Conservation (phyloP, 163 green algal genomes). For the Smithsoniella earleae region DNA sequence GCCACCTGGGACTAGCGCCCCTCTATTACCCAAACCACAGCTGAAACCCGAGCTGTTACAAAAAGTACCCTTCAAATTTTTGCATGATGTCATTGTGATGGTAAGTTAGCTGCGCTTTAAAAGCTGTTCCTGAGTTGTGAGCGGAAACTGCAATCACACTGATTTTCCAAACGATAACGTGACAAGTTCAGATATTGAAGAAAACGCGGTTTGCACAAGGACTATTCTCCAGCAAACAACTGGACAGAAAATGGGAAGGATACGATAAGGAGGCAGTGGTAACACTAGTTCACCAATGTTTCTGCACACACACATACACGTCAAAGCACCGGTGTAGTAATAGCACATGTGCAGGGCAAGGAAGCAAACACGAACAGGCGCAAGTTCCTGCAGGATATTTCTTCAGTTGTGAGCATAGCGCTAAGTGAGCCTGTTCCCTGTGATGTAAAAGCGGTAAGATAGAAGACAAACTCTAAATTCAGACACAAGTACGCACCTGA, state of each 20-base stretch:
- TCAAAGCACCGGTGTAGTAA: too few species aligned
- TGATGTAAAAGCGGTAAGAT: slow-evolving; percentile 20
- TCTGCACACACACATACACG: background rate
- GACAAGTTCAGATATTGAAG: slow-evolving; percentile 47
- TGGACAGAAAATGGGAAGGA: slow-evolving; percentile 45
- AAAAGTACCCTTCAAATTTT: slow-evolving; percentile 73
- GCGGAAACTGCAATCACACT: too few species aligned
- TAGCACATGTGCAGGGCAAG: slow-evolving; percentile 21
- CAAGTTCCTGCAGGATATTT: slow-evolving; percentile 10
- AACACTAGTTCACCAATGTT: too few species aligned
- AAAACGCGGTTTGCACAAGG: slow-evolving; percentile 61
- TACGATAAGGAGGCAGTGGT: slow-evolving; percentile 23
- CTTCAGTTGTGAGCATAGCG: background rate
- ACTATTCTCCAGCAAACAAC: slow-evolving; percentile 54
- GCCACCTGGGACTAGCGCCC: slow-evolving; percentile 35
- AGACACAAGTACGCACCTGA: too few species aligned
- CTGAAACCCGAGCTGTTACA: slow-evolving; percentile 61
- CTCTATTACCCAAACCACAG: slow-evolving; percentile 46
- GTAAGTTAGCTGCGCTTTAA: slow-evolving; percentile 39
- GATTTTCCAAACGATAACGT: too few species aligned
- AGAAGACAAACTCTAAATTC: too few species aligned
- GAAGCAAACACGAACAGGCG: slow-evolving; percentile 8
- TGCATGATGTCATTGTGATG: slow-evolving; percentile 76
- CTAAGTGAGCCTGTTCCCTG: background rate
- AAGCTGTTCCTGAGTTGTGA: background rate